These are phyloP conservation scores for Kuraishia piskuri DNA, from an alignment of 805 yeast genomes.

Conservation along the genomic window DNA sequence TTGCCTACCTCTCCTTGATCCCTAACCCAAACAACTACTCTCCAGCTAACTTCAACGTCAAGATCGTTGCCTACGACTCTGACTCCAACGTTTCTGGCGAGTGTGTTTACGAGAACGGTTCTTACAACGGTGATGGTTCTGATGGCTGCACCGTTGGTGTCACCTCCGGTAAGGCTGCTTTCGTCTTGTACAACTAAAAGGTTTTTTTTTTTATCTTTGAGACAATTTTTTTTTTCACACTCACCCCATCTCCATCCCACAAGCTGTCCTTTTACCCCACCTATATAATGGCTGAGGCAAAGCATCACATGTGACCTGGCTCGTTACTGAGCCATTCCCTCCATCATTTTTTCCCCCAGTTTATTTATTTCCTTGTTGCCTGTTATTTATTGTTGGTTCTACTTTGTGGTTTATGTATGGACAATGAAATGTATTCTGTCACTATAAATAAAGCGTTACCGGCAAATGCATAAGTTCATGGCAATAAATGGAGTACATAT, in stretches of 20 bases:
- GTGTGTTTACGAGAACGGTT: slow-evolving; percentile 76
- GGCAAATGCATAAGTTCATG: too few species aligned
- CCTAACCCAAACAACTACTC: slow-evolving; percentile 66
- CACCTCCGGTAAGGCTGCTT: slow-evolving; percentile 73
- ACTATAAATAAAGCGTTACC: too few species aligned
- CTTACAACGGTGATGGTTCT: slow-evolving; percentile 56
- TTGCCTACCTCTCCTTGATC: slow-evolving; percentile 61
- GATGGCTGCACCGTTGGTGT: slow-evolving; percentile 95
- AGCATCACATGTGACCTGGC: background rate
- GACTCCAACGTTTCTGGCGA: slow-evolving; percentile 58
- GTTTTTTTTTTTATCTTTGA: background rate
- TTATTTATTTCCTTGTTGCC: background rate
- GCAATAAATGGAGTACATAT: too few species aligned
- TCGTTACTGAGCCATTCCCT: background rate
- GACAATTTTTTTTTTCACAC: background rate
- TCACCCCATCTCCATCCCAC: background rate
- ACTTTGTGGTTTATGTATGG: background rate
- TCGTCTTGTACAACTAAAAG: slow-evolving; percentile 50
- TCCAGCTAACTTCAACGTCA: slow-evolving; percentile 60
- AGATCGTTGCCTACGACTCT: slow-evolving; percentile 66
- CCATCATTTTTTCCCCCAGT: background rate
- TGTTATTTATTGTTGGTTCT: background rate
- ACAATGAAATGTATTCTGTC: background rate
- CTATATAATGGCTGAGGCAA: too few species aligned
- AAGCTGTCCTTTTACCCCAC: background rate